These are phyloP conservation scores for Bacterosira constricta DNA, from an alignment of 108 stramenopile species.

Conservation along the genomic window DNA sequence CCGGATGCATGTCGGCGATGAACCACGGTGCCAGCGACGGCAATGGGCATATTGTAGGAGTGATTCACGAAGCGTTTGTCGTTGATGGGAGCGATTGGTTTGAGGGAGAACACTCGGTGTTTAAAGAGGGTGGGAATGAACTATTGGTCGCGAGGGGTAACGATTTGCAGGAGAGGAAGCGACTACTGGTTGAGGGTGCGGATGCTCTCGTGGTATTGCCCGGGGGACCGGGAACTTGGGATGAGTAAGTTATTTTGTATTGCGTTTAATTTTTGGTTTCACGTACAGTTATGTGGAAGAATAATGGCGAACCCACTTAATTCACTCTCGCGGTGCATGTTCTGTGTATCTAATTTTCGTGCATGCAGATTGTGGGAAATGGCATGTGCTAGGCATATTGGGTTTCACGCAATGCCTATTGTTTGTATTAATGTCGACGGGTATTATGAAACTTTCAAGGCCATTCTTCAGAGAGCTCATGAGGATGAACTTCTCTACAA, in stretches of 20 bases:
- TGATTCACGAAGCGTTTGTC: conserved; percentile 93
- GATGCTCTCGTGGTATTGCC: conserved; percentile 92
- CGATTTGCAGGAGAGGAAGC: conserved; percentile 89
- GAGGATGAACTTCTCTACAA: conserved; percentile 66
- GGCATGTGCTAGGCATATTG: conserved; percentile 86
- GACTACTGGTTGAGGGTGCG: conserved; percentile 73
- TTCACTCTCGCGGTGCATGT: not conserved
- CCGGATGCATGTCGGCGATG: conserved; percentile 89
- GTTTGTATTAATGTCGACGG: conserved; percentile 87
- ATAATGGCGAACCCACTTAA: too few relatives aligned
- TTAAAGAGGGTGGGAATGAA: conserved; percentile 49
- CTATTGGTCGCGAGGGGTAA: conserved; percentile 77
- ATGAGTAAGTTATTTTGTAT: conserved; percentile 50
- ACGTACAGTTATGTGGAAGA: not conserved
- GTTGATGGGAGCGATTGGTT: conserved; percentile 81
- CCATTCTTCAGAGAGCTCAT: conserved; percentile 72
- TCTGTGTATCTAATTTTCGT: conserved; percentile 9
- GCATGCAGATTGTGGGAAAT: conserved; percentile 80
- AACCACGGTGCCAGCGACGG: conserved; percentile 79
- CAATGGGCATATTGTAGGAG: conserved; percentile 83
- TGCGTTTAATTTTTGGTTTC: conserved; percentile 8
- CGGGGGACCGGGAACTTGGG: conserved; percentile 94
- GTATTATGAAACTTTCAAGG: conserved; percentile 79
- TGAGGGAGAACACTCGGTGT: conserved; percentile 54
- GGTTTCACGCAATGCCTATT: conserved; percentile 72